Conservation (phyloP, 495 filamentous ascomycete genomes). For the Margaritispora aquatica region DNA sequence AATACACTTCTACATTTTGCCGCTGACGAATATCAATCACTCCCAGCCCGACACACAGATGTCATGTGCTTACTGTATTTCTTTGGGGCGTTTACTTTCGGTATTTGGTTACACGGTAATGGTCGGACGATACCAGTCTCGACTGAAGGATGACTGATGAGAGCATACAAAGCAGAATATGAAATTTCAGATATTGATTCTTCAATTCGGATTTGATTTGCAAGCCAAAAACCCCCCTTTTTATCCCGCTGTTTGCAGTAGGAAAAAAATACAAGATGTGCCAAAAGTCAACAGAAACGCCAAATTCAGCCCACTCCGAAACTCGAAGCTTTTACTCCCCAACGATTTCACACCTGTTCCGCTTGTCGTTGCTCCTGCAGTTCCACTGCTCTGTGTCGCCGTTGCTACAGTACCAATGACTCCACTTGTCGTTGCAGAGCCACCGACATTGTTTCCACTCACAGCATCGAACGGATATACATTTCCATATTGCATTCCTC, state of each 20-base stretch:
- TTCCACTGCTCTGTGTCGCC: too few relatives aligned
- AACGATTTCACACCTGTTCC: background rate
- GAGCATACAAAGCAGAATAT: background rate
- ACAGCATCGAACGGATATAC: background rate
- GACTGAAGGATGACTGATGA: background rate
- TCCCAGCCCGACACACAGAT: too few relatives aligned
- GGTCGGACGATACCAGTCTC: too few relatives aligned
- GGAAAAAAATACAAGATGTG: background rate
- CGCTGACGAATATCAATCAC: too few relatives aligned
- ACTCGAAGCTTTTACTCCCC: background rate
- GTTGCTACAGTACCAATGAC: background rate
- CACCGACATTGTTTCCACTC: background rate
- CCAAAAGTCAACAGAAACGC: background rate
- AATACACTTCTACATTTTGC: too few relatives aligned
- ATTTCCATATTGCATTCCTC: constrained; percentile 37
- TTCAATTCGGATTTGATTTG: background rate
- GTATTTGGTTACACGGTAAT: too few relatives aligned
- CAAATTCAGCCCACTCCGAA: background rate
- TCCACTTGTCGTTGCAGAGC: background rate
- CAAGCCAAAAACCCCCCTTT: too few relatives aligned
- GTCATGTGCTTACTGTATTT: too few relatives aligned
- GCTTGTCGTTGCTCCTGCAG: background rate
- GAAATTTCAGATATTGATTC: background rate
- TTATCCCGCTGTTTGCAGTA: too few relatives aligned
- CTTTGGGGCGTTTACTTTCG: too few relatives aligned